Base-by-base conservation (phyloP, 345 rosid genomes). In the Trapa incisa region DNA sequence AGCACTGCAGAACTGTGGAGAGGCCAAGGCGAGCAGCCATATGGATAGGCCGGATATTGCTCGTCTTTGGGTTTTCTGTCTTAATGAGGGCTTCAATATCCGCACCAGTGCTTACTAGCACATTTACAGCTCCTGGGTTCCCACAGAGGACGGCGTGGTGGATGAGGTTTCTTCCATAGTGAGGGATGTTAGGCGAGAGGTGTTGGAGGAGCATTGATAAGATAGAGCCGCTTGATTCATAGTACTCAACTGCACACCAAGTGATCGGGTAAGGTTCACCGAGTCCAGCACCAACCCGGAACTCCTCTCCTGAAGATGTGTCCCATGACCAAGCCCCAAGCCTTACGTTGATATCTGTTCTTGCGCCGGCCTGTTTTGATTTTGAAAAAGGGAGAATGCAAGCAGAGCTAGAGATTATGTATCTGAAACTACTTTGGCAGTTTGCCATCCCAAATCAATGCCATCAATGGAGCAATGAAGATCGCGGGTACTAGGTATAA, bases 261-360 rank as follows among this genome's bases (percentile, higher is more conserved):
- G 86, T 80, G 78, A 91, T 80, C 63, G 80, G 76, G 72, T 91
- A 94, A 4, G 99, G 96, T 62, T 94, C 99, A 35, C 97, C 93
- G 58, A 94, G 73, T 83, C 99, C 99, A 37, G 97, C 99, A 61
- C 99, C 99, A 29, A 94, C 96, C 11, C 93, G 79, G 65, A 86
- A 74, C 81, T 94, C 99, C 85, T 94, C 97, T 35, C 95, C 99
- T 16, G 91, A 86, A 65, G 80, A 67, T 9, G 69, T 70, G 79
- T 94, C 99, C 99, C 99, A 91, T 57, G 97, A 87, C 99, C 99
- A 94, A 64, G 93, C 96, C 72, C 99, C 99, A 8, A 89, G 82
- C 73, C 90, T 84, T 57, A 87, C 96, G 73, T 78, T 73, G 54
- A 74, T 71, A 75, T 89, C 83, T 43, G 80, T 81, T 73, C 75